phyloP scores from a whole-genome alignment of 2,329 filamentous ascomycete genomes.

The Arthroderma uncinatum region DNA sequence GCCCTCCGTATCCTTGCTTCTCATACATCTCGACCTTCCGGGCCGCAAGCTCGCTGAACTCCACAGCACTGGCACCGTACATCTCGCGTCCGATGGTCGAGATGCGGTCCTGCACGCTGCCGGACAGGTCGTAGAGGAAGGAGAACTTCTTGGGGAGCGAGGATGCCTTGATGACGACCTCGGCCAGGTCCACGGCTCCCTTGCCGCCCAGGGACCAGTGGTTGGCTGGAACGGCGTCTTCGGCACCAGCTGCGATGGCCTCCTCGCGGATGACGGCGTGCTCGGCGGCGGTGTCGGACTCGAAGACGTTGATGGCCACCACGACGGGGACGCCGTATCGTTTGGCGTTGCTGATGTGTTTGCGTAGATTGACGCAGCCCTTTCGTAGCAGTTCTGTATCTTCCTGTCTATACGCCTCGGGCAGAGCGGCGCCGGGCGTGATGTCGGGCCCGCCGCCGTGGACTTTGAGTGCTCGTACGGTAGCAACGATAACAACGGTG shows the following conservation, averaged over 20 bases:
- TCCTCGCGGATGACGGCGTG: slow-evolving; percentile 82
- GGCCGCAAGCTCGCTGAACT: slow-evolving; percentile 88
- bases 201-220: slow-evolving; percentile 95
- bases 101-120: slow-evolving; percentile 76
- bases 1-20: slow-evolving; percentile 77
- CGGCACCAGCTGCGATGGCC: slow-evolving; percentile 79
- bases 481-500: slow-evolving; percentile 88
- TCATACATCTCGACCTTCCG: slow-evolving; percentile 95
- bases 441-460: slow-evolving; percentile 95
- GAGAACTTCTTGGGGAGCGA: slow-evolving; percentile 79
- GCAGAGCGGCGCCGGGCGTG: slow-evolving; percentile 70
- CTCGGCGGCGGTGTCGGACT: slow-evolving; percentile 87
- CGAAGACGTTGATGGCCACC: slow-evolving; percentile 94
- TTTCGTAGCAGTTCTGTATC: slow-evolving; percentile 82
- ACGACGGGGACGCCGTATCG: slow-evolving; percentile 86
- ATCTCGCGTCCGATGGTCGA: slow-evolving; percentile 82
- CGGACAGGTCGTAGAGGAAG: slow-evolving; percentile 71
- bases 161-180: slow-evolving; percentile 71
- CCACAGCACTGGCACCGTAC: slow-evolving; percentile 83
- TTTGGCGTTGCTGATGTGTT: slow-evolving; percentile 86
- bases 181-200: slow-evolving; percentile 78
- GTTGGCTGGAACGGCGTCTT: slow-evolving; percentile 85
- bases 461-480: slow-evolving; percentile 89
- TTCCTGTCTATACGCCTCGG: slow-evolving; percentile 81
- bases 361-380: slow-evolving; percentile 87